Conservation (phyloP, 257 asterid species). For the Echium plantagineum region DNA sequence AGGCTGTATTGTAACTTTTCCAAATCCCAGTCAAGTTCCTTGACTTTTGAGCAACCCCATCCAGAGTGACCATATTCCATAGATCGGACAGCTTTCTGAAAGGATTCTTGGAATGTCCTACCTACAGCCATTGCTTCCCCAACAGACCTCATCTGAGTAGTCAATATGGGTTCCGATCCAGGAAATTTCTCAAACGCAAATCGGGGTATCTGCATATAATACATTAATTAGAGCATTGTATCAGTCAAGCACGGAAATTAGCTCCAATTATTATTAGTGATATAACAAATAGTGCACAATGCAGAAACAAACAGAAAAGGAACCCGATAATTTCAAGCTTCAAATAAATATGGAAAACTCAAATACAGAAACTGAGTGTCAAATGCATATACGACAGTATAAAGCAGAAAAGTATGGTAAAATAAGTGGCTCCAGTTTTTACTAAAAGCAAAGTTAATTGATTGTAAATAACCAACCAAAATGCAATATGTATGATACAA, state of each 20-base stretch:
- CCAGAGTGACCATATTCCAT: constrained; percentile 74
- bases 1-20: constrained; percentile 65
- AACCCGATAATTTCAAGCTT: background rate
- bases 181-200: constrained; percentile 98
- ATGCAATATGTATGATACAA: background rate
- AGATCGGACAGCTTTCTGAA: constrained; percentile 85
- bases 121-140: constrained; percentile 99
- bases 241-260: background rate
- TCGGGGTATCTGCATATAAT: constrained; percentile 61
- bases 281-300: no score
- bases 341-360: background rate
- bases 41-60: constrained; percentile 83
- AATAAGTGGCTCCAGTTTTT: no score
- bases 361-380: background rate
- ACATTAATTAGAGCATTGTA: background rate
- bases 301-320: background rate
- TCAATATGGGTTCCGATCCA: constrained; percentile 85
- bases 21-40: constrained; percentile 87
- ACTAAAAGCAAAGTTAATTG: no score
- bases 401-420: no score
- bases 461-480: background rate
- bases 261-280: background rate
- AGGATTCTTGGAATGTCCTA: constrained; percentile 93
- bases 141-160: constrained; percentile 95
- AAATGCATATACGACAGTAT: no score